A percentile compares a stretch with the other conserved stretches of the same genome.
phyloP scores from a whole-genome alignment of 495 filamentous ascomycete species.

The Rhypophila decipiens region DNA sequence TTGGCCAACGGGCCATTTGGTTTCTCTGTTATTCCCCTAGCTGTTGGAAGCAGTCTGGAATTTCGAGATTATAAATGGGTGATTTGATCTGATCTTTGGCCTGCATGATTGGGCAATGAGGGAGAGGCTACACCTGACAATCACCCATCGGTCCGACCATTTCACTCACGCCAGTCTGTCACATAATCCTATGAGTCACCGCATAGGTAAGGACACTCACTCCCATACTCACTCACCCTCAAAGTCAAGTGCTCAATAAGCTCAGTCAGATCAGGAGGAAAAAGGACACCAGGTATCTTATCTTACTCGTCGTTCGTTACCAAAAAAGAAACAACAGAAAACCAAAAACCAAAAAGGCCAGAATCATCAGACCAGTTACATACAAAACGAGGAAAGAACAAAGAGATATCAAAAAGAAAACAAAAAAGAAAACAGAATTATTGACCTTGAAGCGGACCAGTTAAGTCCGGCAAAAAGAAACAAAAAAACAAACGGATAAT shows the following conservation, averaged over 20 bases:
- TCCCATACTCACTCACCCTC: background rate
- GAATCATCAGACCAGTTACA: conserved; percentile 6
- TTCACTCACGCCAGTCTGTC: too few species aligned
- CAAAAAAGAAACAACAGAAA: background rate
- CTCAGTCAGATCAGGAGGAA: background rate
- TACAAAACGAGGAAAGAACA: conserved; percentile 3
- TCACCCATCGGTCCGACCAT: too few species aligned
- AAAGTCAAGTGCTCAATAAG: background rate
- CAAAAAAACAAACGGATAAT: background rate
- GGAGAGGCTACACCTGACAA: too few species aligned
- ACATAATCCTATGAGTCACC: too few species aligned
- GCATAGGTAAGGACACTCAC: too few species aligned
- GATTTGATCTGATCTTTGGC: too few species aligned
- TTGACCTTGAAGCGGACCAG: background rate
- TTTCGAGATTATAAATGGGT: too few species aligned
- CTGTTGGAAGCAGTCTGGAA: too few species aligned
- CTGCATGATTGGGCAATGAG: too few species aligned
- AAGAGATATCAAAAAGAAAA: conserved; percentile 17
- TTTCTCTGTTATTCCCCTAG: too few species aligned
- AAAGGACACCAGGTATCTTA: conserved; percentile 1
- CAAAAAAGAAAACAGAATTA: background rate
- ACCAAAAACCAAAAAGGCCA: background rate
- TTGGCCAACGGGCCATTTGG: too few species aligned
- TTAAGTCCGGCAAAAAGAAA: background rate
- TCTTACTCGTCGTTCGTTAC: background rate